Base-by-base conservation (phyloP, 176 grass and related monocot species). In the Dendrocalamus sinicus region DNA sequence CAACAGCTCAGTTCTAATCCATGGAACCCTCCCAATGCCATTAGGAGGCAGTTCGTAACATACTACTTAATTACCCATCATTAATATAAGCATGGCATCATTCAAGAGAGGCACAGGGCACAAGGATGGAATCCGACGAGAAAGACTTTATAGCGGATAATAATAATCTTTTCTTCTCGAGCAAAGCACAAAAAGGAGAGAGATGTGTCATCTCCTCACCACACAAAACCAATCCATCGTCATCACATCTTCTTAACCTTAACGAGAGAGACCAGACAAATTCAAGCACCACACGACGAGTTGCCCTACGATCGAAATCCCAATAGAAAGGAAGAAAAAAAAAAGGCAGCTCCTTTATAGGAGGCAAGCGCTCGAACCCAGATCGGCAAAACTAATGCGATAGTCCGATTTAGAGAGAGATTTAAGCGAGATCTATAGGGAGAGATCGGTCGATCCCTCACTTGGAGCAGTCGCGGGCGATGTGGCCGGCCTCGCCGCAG, bases 401-500 rank as follows among this genome's bases (percentile, higher is more conserved):
- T 63, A 83, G 9, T 83, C 63, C 20, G 43, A 73, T 54, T 48
- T 66, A 68, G 45, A 41, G 45, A 79, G 23, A 67, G 79, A 35
- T 55, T 83, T 79, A 78, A 26, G 58, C 67, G 85, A 48, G 61
- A 62, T 67, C 73, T 79, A 60, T 52, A 30, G 15, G 8, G 8
- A 9, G 63, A 26, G 72, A 70, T 22, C 51, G 32, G 45, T 10
- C n/a, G 59, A 75, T 44, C 83, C 13, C 30, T 90, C 83, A 91
- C 32, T 86, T 8, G 51, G 15, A 52, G 88, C 95, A 98, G 68
- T 98, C 95, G 84, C 95, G 89, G 20, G 95, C 91, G 63, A 98
- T 74, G 81, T 98, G 95, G 32, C 95, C 95, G 2, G 75, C 59
- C 75, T 95, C 91, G 71, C 95, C 95, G 73, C 94, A 96, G 87